A percentile compares a stretch with the other conserved stretches of the same genome.
Evolutionary conservation across 2,329 filamentous ascomycete genomes (phyloP).

Genomic region (Didymella pinodella): DNA sequence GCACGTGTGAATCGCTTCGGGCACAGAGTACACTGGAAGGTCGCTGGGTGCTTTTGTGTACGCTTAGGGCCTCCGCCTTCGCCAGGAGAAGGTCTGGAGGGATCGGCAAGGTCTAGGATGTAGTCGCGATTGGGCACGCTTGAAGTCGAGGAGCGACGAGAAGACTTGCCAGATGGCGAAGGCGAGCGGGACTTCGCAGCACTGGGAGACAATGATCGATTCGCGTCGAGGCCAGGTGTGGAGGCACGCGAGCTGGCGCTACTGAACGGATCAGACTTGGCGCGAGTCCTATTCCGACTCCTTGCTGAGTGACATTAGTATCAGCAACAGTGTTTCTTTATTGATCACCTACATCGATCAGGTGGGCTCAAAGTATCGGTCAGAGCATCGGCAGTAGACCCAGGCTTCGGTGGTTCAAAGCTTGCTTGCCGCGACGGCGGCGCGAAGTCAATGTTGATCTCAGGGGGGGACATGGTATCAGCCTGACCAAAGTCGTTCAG

Average conservation of each 20-base stretch:
- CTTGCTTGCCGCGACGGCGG: constrained; percentile 73
- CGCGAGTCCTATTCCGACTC: constrained; percentile 63
- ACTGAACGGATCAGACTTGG: constrained; percentile 68
- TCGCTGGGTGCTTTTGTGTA: constrained; percentile 97
- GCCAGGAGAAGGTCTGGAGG: constrained; percentile 72
- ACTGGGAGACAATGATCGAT: constrained; percentile 54
- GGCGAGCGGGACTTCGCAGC: constrained; percentile 56
- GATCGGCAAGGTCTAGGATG: constrained; percentile 90
- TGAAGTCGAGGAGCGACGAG: constrained; percentile 60
- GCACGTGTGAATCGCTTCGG: constrained; percentile 96
- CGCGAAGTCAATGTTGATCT: constrained; percentile 93
- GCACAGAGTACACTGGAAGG: constrained; percentile 92
- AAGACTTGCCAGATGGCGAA: constrained; percentile 58
- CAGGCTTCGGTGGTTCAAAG: constrained; percentile 71
- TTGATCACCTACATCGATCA: constrained; percentile 62
- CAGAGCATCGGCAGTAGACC: constrained; percentile 71
- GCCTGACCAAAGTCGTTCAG: constrained; percentile 71
- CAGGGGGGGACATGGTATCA: constrained; percentile 84
- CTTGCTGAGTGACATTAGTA: constrained; percentile 53
- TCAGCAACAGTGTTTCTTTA: constrained; percentile 3
- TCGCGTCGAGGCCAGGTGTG: constrained; percentile 50
- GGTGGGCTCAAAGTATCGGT: constrained; percentile 72
- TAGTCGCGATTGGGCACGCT: constrained; percentile 70
- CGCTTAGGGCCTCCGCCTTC: constrained; percentile 68
- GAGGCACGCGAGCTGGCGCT: constrained; percentile 57